phyloP scores from a whole-genome alignment of 257 asterid species.

The Solanum pinnatisectum region DNA sequence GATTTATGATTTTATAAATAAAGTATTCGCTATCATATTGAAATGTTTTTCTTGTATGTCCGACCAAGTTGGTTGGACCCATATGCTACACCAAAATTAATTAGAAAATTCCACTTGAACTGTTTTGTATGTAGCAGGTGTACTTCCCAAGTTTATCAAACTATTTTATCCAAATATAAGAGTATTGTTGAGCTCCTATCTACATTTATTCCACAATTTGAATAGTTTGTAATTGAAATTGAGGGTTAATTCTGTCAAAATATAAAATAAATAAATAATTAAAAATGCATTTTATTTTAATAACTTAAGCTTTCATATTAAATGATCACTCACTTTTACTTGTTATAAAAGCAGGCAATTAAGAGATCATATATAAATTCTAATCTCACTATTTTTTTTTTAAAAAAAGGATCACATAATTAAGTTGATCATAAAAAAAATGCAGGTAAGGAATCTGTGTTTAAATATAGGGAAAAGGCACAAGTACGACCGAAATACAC shows the following conservation, averaged over 20 bases:
- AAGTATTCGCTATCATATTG: not conserved
- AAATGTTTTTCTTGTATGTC: not conserved
- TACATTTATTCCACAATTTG: not conserved
- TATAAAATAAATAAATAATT: not conserved
- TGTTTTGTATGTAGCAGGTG: not conserved
- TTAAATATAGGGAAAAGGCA: not conserved
- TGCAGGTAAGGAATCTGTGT: not conserved
- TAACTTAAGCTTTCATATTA: not conserved
- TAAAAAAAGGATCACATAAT: too few relatives aligned
- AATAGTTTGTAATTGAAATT: not conserved
- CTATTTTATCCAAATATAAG: not conserved
- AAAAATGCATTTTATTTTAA: not conserved
- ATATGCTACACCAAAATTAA: not conserved
- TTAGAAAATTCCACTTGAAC: not conserved
- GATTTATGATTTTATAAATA: not conserved
- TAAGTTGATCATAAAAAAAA: not conserved
- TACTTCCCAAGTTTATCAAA: not conserved
- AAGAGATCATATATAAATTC: not conserved
- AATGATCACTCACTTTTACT: not conserved
- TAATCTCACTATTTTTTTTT: not conserved
- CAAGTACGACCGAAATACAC: not conserved
- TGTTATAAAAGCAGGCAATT: not conserved
- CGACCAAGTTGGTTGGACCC: not conserved
- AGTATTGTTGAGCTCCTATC: not conserved
- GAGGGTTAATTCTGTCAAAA: not conserved